Evolutionary conservation across 768 basidiomycete species (phyloP).

Genomic region (Boletus sensibilis): DNA sequence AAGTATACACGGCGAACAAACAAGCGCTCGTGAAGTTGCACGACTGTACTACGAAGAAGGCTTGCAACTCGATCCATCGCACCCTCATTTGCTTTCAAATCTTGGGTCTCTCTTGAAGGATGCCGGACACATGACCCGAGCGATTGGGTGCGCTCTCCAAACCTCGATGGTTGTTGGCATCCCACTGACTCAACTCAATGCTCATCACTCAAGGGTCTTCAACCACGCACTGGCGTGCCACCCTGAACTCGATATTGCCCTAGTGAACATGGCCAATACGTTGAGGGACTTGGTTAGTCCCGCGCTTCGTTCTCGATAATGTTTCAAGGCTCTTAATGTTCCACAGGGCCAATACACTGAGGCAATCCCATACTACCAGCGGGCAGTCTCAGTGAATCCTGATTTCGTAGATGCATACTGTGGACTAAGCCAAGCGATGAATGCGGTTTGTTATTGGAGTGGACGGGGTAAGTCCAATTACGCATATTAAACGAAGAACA

Average conservation of each 20-base stretch:
- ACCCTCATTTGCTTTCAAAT: conserved; percentile 52
- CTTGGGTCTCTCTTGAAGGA: conserved; percentile 52
- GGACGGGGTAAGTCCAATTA: conserved; percentile 31
- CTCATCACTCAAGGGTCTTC: conserved; percentile 34
- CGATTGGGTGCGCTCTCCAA: conserved; percentile 37
- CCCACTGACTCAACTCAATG: conserved; percentile 1
- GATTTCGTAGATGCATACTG: conserved; percentile 48
- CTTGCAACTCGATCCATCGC: conserved; percentile 42
- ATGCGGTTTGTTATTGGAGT: conserved; percentile 48
- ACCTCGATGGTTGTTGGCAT: background rate
- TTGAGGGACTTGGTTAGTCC: conserved; percentile 45
- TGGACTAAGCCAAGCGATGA: conserved; percentile 45
- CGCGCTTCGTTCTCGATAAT: background rate
- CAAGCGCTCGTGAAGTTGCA: conserved; percentile 39
- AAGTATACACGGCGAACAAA: conserved; percentile 16
- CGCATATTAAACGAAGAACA: background rate
- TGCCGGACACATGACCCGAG: conserved; percentile 40
- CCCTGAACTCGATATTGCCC: conserved; percentile 49
- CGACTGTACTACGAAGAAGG: conserved; percentile 46
- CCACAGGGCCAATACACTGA: conserved; percentile 42
- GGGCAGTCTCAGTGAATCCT: conserved; percentile 43
- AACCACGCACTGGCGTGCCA: conserved; percentile 39
- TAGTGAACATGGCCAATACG: conserved; percentile 52
- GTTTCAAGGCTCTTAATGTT: background rate
- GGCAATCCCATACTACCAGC: conserved; percentile 45